A percentile compares a stretch with the other conserved stretches of the same genome.
phyloP scores from a whole-genome alignment of 305 asterid species.

The Plantago coronopus region DNA sequence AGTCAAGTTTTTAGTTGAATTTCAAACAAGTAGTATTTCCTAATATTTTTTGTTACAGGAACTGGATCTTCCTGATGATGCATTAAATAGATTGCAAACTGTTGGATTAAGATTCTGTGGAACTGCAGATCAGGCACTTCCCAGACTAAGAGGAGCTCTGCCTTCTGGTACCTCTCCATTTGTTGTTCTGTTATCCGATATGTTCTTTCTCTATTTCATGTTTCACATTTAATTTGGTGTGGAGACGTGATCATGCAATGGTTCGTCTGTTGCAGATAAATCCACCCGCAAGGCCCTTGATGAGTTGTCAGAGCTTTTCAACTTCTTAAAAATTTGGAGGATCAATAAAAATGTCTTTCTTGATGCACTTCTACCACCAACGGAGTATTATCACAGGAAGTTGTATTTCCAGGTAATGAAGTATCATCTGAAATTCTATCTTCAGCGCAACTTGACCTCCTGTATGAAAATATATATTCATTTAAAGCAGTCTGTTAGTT shows the following conservation, averaged over 20 bases:
- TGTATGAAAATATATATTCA: no score
- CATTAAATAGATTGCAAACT: slow-evolving; percentile 83
- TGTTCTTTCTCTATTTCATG: not conserved
- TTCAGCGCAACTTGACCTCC: no score
- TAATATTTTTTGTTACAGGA: slow-evolving; percentile 47
- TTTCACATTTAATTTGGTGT: not conserved
- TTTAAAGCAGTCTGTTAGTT: no score
- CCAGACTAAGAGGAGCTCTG: slow-evolving; percentile 97
- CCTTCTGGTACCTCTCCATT: slow-evolving; percentile 62
- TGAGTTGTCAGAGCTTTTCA: slow-evolving; percentile 76
- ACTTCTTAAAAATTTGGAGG: slow-evolving; percentile 81
- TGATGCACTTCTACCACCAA: slow-evolving; percentile 95
- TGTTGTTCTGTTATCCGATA: slow-evolving; percentile 1
- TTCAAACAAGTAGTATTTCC: not conserved
- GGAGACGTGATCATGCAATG: slow-evolving; percentile 16
- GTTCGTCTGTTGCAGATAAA: slow-evolving; percentile 55
- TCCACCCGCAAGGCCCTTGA: slow-evolving; percentile 87
- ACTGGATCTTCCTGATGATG: slow-evolving; percentile 82
- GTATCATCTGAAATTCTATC: not conserved
- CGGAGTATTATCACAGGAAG: slow-evolving; percentile 77
- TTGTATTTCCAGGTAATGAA: slow-evolving; percentile 82
- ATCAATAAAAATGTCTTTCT: slow-evolving; percentile 55
- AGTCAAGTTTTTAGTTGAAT: not conserved
- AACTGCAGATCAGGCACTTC: slow-evolving; percentile 83
- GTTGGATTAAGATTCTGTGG: slow-evolving; percentile 97